Percentiles rank a stretch among this genome's conserved stretches.
Evolutionary conservation across 1,139 yeast species (phyloP).

Genomic region (Scheffersomyces illinoinensis): DNA sequence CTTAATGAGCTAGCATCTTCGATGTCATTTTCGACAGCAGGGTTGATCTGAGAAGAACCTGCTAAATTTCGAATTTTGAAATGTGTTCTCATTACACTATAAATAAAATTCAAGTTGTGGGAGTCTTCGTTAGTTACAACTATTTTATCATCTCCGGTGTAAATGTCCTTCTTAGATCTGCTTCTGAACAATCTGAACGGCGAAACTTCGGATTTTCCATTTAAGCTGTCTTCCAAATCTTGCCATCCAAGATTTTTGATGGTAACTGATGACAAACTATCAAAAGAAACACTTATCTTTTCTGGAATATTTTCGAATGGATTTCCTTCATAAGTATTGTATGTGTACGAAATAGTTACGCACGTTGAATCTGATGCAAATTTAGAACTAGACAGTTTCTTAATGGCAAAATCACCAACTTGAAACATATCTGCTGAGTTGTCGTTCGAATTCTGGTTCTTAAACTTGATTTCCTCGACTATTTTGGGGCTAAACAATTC

Average conservation of each 20-base stretch:
- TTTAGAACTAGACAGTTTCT: background rate
- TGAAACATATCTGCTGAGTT: slow-evolving; percentile 7
- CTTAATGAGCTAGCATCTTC: slow-evolving; percentile 2
- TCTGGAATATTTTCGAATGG: slow-evolving; percentile 30
- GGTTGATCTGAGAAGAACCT: slow-evolving; percentile 24
- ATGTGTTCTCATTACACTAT: slow-evolving; percentile 32
- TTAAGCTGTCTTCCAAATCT: slow-evolving; percentile 28
- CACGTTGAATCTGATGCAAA: slow-evolving; percentile 20
- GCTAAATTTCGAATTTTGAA: slow-evolving; percentile 32
- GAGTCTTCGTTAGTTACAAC: slow-evolving; percentile 26
- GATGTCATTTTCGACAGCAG: slow-evolving; percentile 2
- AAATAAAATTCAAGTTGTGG: slow-evolving; percentile 35
- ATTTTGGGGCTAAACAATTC: slow-evolving; percentile 13
- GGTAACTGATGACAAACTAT: slow-evolving; percentile 22
- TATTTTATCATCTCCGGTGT: background rate
- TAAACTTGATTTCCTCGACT: slow-evolving; percentile 12
- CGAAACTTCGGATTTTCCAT: slow-evolving; percentile 27
- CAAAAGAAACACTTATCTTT: slow-evolving; percentile 30
- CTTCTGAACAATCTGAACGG: slow-evolving; percentile 32
- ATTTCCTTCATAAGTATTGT: slow-evolving; percentile 33
- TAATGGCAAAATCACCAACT: slow-evolving; percentile 14
- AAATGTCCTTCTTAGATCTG: slow-evolving; percentile 5
- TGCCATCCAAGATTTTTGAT: slow-evolving; percentile 22
- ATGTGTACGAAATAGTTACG: slow-evolving; percentile 37
- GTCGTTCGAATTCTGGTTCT: slow-evolving; percentile 11